These are phyloP conservation scores for Leccinum variabile DNA, from an alignment of 1,284 basidiomycete species.

Conservation along the genomic window DNA sequence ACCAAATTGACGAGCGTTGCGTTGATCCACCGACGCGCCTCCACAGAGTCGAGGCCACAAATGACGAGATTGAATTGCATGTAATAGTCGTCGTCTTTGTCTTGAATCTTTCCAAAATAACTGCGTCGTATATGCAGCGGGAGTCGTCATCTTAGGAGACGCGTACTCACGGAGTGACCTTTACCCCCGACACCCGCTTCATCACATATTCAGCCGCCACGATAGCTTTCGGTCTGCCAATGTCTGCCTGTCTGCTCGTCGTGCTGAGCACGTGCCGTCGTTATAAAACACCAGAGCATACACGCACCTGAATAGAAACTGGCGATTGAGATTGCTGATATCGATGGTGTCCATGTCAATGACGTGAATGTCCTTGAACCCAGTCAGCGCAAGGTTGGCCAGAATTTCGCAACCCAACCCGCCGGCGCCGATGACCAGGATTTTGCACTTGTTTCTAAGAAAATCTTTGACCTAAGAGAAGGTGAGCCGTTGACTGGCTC, in stretches of 20 bases:
- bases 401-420: constrained; percentile 95
- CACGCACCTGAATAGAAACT: constrained; percentile 92
- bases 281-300: background rate
- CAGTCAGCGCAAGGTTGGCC: constrained; percentile 89
- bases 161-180: constrained; percentile 83
- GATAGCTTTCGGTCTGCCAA: constrained; percentile 92
- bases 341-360: constrained; percentile 99
- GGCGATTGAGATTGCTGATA: constrained; percentile 97
- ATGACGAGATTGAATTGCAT: constrained; percentile 96
- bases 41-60: constrained; percentile 97
- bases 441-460: constrained; percentile 81
- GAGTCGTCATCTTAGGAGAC: background rate
- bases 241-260: constrained; percentile 73
- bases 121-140: constrained; percentile 43
- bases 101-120: constrained; percentile 97
- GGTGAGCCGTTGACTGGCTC: constrained; percentile 1
- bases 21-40: constrained; percentile 98
- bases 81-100: constrained; percentile 96
- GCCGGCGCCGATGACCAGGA: constrained; percentile 96
- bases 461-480: constrained; percentile 80
- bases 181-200: constrained; percentile 91
- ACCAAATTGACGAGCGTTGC: constrained; percentile 95
- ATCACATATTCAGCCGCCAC: constrained; percentile 95
- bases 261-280: background rate
- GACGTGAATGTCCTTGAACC: constrained; percentile 97